phyloP scores from a whole-genome alignment of 2,329 filamentous ascomycete species.

The Bertia moriformis region DNA sequence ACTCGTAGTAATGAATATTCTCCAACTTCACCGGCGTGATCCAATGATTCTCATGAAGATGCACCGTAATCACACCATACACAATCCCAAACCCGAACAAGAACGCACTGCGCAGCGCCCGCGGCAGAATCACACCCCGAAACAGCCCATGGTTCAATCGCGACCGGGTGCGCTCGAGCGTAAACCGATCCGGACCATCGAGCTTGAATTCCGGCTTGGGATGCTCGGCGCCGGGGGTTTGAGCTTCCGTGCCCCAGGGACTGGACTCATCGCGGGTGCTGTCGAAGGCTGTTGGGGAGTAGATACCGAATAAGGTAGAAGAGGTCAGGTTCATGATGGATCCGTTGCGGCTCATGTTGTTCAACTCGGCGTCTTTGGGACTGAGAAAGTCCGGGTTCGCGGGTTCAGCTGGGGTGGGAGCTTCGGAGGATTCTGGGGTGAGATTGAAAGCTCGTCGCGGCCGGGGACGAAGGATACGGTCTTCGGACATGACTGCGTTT shows the following conservation, averaged over 20 bases:
- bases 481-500: background rate
- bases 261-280: slow-evolving; percentile 39
- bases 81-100: background rate
- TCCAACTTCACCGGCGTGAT: slow-evolving; percentile 10
- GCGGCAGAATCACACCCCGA: slow-evolving; percentile 1
- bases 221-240: slow-evolving; percentile 36
- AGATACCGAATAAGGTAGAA: slow-evolving; percentile 84
- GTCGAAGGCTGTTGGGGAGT: slow-evolving; percentile 42
- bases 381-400: slow-evolving; percentile 7
- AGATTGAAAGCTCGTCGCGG: background rate
- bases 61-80: background rate
- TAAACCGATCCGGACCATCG: slow-evolving; percentile 14
- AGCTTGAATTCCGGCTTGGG: slow-evolving; percentile 22
- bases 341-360: slow-evolving; percentile 50
- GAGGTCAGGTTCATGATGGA: slow-evolving; percentile 78
- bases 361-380: slow-evolving; percentile 12
- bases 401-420: background rate
- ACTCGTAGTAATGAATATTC: slow-evolving; percentile 24
- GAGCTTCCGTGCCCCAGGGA: slow-evolving; percentile 66
- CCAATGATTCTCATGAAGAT: slow-evolving; percentile 1
- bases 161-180: background rate
- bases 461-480: background rate
- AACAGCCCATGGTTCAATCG: background rate
- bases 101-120: background rate
- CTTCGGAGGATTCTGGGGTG: background rate